These are phyloP conservation scores for Komagataella ulmi DNA, from an alignment of 805 yeast species.

Conservation along the genomic window DNA sequence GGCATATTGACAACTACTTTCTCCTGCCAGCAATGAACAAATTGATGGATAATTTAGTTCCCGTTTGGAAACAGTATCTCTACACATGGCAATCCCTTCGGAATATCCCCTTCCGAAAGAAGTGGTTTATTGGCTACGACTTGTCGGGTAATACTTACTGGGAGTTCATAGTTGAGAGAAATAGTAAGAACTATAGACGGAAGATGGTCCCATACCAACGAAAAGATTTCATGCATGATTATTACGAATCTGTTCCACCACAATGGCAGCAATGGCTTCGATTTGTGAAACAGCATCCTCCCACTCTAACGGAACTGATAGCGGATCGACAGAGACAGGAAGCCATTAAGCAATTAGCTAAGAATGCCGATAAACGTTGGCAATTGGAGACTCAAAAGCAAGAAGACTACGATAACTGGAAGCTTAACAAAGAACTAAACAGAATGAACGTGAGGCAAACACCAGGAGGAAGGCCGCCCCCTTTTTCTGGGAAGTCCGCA, in stretches of 20 bases:
- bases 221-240: constrained; percentile 38
- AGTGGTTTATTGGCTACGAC: constrained; percentile 66
- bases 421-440: constrained; percentile 2
- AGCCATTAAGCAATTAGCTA: constrained; percentile 7
- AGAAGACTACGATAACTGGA: background rate
- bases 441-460: constrained; percentile 1
- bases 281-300: constrained; percentile 43
- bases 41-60: constrained; percentile 26
- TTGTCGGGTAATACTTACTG: constrained; percentile 78
- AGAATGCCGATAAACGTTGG: constrained; percentile 12
- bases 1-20: background rate
- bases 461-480: background rate
- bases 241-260: constrained; percentile 45
- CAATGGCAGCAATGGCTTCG: constrained; percentile 81
- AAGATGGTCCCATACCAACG: constrained; percentile 43
- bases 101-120: constrained; percentile 54
- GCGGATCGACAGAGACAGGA: constrained; percentile 42
- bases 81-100: constrained; percentile 49
- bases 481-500: background rate
- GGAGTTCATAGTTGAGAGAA: constrained; percentile 53
- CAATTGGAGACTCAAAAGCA: constrained; percentile 4
- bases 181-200: constrained; percentile 38
- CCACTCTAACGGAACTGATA: constrained; percentile 48
- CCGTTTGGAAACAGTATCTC: constrained; percentile 33
- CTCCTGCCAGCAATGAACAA: background rate